Evolutionary conservation across 1,284 basidiomycete species (phyloP).

Genomic region (Mycosarcoma maydis): DNA sequence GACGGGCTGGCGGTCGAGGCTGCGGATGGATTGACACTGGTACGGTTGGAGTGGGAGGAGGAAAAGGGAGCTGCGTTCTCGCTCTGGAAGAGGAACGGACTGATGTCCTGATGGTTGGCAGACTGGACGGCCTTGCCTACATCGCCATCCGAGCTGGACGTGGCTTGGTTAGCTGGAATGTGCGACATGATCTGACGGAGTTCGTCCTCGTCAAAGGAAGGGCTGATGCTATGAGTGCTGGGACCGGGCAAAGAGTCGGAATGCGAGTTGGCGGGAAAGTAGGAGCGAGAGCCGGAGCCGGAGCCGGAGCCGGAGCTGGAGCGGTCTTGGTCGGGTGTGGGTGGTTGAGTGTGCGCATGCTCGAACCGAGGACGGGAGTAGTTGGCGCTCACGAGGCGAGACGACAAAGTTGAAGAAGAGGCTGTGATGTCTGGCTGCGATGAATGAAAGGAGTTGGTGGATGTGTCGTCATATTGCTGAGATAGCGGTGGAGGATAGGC

Average conservation of each 20-base stretch:
- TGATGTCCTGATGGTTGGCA: conserved; percentile 49
- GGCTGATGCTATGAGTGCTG: conserved; percentile 30
- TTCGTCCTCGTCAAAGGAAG: conserved; percentile 39
- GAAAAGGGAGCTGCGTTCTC: conserved; percentile 12
- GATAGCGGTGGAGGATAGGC: conserved; percentile 10
- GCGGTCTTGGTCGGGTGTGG: conserved; percentile 14
- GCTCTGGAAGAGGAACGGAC: conserved; percentile 50
- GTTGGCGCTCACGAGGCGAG: conserved; percentile 11
- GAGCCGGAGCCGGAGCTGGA: no score
- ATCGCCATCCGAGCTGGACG: conserved; percentile 12
- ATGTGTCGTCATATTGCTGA: conserved; percentile 1
- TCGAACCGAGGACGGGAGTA: conserved; percentile 27
- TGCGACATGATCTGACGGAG: conserved; percentile 42
- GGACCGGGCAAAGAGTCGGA: conserved; percentile 10
- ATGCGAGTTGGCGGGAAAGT: conserved; percentile 6
- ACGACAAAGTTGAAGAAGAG: conserved; percentile 18
- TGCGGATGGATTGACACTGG: neutral
- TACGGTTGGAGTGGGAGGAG: conserved; percentile 4
- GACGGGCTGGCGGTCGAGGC: conserved; percentile 1
- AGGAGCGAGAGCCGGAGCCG: conserved; percentile 3
- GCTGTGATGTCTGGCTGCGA: conserved; percentile 27
- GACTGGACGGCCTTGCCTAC: conserved; percentile 22
- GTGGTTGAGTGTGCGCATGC: conserved; percentile 24
- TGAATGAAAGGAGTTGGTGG: conserved; percentile 24
- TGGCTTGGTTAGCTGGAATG: conserved; percentile 2